Evolutionary conservation across 1,284 basidiomycete genomes (phyloP).

Genomic region (Jaminaea rosea): DNA sequence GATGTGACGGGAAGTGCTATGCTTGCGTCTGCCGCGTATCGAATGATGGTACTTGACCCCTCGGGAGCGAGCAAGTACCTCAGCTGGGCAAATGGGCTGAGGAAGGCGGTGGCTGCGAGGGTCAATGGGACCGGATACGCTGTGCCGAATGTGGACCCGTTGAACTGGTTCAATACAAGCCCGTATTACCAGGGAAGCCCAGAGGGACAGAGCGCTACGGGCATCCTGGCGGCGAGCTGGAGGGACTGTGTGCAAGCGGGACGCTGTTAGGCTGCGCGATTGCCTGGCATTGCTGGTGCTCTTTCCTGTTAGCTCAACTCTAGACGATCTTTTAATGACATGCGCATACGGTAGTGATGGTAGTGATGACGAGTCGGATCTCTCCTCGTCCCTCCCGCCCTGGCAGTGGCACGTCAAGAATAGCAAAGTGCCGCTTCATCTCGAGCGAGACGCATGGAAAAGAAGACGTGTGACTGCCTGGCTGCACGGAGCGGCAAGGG

Average conservation of each 20-base stretch:
- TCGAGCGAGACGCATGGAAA: too few species aligned
- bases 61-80: conserved; percentile 12
- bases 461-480: too few species aligned
- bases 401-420: too few species aligned
- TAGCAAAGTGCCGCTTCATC: too few species aligned
- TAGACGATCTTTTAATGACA: too few species aligned
- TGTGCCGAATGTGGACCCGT: conserved; percentile 29
- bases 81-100: conserved; percentile 20
- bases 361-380: too few species aligned
- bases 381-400: too few species aligned
- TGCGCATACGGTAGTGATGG: too few species aligned
- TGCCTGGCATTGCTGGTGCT: too few species aligned
- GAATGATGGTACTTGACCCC: conserved; percentile 32
- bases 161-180: conserved; percentile 21
- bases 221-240: not conserved
- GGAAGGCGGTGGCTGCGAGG: conserved; percentile 19
- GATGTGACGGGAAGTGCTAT: conserved; percentile 33
- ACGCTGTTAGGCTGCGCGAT: not conserved
- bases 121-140: conserved; percentile 20
- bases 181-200: conserved; percentile 19
- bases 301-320: too few species aligned
- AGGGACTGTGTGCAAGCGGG: not conserved
- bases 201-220: conserved; percentile 20
- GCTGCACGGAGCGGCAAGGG: too few species aligned
- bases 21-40: conserved; percentile 34